Conservation (phyloP, 2,329 filamentous ascomycete species). For the Alternaria sp. region DNA sequence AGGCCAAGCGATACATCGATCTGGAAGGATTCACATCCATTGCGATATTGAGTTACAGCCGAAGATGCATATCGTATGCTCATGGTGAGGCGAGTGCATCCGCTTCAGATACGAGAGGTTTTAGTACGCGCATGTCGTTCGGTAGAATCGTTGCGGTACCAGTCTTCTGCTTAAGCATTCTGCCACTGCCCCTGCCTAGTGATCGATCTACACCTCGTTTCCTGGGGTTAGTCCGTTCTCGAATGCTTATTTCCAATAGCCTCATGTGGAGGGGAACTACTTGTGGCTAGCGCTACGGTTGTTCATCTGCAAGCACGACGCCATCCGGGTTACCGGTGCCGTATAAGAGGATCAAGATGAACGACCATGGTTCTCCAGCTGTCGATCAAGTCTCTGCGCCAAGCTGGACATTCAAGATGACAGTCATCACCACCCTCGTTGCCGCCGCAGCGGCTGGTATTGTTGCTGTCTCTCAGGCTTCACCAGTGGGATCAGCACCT, state of each 20-base stretch:
- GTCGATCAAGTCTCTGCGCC: not conserved
- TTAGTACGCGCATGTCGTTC: not conserved
- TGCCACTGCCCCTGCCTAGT: constrained; percentile 34
- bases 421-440: constrained; percentile 28
- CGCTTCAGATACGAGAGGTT: not conserved
- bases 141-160: not conserved
- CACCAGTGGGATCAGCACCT: constrained; percentile 23
- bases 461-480: constrained; percentile 22
- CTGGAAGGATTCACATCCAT: not conserved
- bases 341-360: constrained; percentile 22
- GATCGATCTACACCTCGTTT: constrained; percentile 30
- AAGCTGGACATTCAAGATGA: constrained; percentile 22
- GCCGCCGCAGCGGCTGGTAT: constrained; percentile 29
- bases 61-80: not conserved
- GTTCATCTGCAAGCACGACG: constrained; percentile 17
- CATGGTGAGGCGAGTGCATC: not conserved
- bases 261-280: constrained; percentile 24
- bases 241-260: constrained; percentile 37
- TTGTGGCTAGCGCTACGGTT: constrained; percentile 23
- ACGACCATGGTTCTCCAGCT: not conserved
- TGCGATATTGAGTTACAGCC: not conserved
- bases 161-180: constrained; percentile 13
- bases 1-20: not conserved
- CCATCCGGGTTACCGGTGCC: constrained; percentile 37
- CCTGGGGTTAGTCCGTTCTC: constrained; percentile 27